phyloP scores from a whole-genome alignment of 352 stramenopile genomes.

The Phytophthora melonis region DNA sequence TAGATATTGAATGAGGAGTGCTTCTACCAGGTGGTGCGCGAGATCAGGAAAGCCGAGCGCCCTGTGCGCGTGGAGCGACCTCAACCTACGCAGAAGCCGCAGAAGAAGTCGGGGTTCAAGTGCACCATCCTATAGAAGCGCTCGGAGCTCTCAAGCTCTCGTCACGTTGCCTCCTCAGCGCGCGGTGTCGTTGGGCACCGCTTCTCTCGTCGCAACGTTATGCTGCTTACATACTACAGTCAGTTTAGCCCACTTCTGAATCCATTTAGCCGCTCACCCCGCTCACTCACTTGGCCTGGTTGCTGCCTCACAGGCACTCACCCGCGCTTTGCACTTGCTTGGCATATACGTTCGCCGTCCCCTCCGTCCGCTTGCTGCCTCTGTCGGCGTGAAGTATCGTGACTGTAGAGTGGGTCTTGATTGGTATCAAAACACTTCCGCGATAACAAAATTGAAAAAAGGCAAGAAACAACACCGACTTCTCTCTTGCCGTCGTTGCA shows the following conservation, averaged over 20 bases:
- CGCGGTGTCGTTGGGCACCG: constrained; percentile 13
- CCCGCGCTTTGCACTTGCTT: constrained; percentile 1
- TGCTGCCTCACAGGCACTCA: constrained; percentile 10
- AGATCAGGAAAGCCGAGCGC: constrained; percentile 85
- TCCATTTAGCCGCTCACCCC: constrained; percentile 23
- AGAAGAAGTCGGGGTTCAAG: constrained; percentile 73
- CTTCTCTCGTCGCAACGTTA: constrained; percentile 33
- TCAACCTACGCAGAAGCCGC: constrained; percentile 62
- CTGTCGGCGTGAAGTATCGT: constrained; percentile 10
- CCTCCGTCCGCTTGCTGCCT: constrained; percentile 19
- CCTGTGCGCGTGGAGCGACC: constrained; percentile 56
- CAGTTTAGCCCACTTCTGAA: constrained; percentile 48
- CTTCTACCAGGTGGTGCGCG: constrained; percentile 90
- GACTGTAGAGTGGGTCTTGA: background rate
- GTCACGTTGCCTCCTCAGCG: constrained; percentile 30
- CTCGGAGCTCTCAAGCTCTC: constrained; percentile 24
- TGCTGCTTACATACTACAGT: constrained; percentile 50
- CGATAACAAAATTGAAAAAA: constrained; percentile 27
- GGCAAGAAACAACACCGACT: constrained; percentile 1
- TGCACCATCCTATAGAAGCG: constrained; percentile 62
- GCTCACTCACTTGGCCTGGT: constrained; percentile 19
- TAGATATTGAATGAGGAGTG: constrained; percentile 92
- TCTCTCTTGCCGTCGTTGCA: background rate
- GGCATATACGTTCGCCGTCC: constrained; percentile 28
- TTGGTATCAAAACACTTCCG: constrained; percentile 13